These are phyloP conservation scores for Apiotrichum domesticum DNA, from an alignment of 1,284 basidiomycete genomes.

Conservation along the genomic window DNA sequence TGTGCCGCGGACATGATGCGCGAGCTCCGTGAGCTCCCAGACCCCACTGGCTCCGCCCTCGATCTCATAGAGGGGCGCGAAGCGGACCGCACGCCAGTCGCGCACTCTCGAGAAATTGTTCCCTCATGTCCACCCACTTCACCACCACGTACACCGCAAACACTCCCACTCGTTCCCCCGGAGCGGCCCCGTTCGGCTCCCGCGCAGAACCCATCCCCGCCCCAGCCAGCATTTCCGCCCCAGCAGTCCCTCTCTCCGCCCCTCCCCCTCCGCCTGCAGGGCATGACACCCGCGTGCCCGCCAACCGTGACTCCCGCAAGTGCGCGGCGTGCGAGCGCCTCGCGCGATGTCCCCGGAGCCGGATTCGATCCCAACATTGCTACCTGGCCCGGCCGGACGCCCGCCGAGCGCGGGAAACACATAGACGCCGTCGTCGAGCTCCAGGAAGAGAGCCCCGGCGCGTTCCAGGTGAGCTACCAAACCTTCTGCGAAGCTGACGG, in stretches of 20 bases:
- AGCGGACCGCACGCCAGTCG: not conserved
- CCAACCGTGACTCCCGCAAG: not conserved
- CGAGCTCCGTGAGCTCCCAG: constrained; percentile 33
- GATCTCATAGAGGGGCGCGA: constrained; percentile 5
- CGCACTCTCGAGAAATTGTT: not conserved
- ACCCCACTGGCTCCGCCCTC: constrained; percentile 9
- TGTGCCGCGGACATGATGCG: constrained; percentile 23
- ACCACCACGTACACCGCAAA: not conserved
- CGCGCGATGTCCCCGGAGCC: not conserved
- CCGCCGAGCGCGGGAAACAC: constrained; percentile 1
- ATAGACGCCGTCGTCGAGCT: constrained; percentile 37
- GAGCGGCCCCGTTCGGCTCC: not conserved
- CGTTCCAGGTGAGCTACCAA: constrained; percentile 29
- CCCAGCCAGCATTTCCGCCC: not conserved
- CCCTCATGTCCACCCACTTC: not conserved
- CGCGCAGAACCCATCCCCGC: not conserved
- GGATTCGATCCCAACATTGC: constrained; percentile 1
- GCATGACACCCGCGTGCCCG: not conserved
- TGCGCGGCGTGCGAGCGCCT: not conserved
- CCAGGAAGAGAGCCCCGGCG: constrained; percentile 35
- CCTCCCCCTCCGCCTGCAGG: constrained; percentile 1
- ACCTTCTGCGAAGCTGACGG: not conserved
- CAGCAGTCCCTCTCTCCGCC: not conserved
- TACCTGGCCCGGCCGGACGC: not conserved
- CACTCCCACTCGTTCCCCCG: not conserved